Evolutionary conservation across 2,329 filamentous ascomycete genomes (phyloP), one percentile per base, ranked within the genome.

Genomic region (Teratosphaeria nubilosa): DNA sequence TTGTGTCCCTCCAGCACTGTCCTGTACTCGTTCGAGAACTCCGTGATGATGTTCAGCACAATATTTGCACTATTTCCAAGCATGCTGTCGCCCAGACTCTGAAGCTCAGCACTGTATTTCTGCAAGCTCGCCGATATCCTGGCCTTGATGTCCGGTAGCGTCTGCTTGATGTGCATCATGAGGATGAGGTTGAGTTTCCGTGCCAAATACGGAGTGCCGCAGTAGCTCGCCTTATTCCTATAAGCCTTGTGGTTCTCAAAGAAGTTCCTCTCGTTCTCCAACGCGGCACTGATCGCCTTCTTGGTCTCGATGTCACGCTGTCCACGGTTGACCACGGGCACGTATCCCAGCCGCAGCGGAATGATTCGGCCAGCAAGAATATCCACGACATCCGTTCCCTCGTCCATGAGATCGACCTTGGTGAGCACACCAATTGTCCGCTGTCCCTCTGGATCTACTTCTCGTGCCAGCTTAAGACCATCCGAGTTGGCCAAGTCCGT

Each of bases 81-180:
- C 80, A 97, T 88, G 13, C 91, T 96, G 63, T 95, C 92, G 24
- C 95, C 94, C 13, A 99, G 81, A 62, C 86, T 85, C 58, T 84
- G 79, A 24, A 99, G 82, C 74, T 99, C 94, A 50, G 84, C 76
- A 3, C 83, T 80, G 75, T 99, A 99, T 73, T 99, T 99, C 72
- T 91, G 87, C 60, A 99, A 80, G 14, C 92, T 96, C 65, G 89
- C 88, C n/a, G 88, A 84, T 67, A 99, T 99, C 63, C 95, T 88
- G 14, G 89, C 90, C 78, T 99, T 99, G 80, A 99, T 99, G 72
- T 99, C 94, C 48, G 94, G 94, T 14, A 99, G 83, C 1, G 94
- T 99, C 78, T 99, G 92, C 78, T 99, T 99, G 80, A 99, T 99
- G 79, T 99, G 94, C 94, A 99, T 99, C 92, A 99, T 97, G 66